phyloP scores from a whole-genome alignment of 2,329 filamentous ascomycete genomes.

The Paecilomyces variotii region DNA sequence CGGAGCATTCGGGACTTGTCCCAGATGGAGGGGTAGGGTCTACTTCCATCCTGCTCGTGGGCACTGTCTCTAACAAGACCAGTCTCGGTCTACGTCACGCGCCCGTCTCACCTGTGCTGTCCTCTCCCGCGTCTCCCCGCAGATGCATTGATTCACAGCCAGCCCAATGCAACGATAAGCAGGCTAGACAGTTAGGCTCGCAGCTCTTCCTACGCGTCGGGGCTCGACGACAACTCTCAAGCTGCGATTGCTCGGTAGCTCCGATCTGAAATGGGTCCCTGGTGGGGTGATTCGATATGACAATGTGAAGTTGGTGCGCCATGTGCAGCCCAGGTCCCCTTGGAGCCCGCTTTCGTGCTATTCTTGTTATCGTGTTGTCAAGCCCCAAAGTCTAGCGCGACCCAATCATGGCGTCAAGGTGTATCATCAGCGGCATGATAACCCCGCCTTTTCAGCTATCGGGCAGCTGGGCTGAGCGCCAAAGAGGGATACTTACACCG shows the following conservation, averaged over 20 bases:
- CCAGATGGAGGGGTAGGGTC: neutral
- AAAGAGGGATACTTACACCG: neutral
- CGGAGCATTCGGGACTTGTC: neutral
- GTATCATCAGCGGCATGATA: neutral
- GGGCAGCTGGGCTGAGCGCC: neutral
- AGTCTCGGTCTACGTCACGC: neutral
- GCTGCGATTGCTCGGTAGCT: neutral
- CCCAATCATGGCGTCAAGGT: neutral
- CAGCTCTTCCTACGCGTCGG: neutral
- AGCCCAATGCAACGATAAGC: neutral
- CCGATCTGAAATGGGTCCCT: neutral
- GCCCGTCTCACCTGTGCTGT: neutral
- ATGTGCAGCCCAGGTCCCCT: neutral
- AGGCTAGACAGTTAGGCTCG: neutral
- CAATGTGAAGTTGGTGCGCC: neutral
- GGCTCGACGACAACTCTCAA: neutral
- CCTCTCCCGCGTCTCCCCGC: neutral
- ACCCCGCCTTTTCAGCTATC: neutral
- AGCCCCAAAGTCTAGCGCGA: neutral
- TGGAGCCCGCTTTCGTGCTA: neutral
- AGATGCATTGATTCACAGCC: neutral
- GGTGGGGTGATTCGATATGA: slow-evolving; percentile 1
- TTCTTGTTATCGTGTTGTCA: neutral
- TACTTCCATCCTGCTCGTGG: neutral
- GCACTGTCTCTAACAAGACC: neutral